Evolutionary conservation across 176 grass and related monocot genomes (phyloP).

Genomic region (Musa beccarii): DNA sequence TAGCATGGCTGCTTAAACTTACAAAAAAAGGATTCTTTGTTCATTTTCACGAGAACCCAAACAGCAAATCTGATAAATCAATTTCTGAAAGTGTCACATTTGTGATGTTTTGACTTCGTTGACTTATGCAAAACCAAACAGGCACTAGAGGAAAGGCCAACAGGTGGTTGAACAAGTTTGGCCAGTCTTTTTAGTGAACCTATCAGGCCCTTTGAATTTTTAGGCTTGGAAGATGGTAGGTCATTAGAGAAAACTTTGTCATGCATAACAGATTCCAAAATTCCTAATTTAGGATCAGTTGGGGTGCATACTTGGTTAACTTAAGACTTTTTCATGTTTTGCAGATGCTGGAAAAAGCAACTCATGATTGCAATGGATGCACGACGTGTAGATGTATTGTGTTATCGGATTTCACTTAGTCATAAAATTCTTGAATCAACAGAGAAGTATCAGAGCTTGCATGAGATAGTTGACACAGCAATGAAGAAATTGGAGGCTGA

Average conservation of each 20-base stretch:
- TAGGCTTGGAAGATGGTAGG: not conserved
- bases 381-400: constrained; percentile 80
- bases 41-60: too few species aligned
- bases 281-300: not conserved
- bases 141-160: not conserved
- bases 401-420: constrained; percentile 71
- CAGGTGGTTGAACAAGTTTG: not conserved
- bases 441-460: constrained; percentile 59
- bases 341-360: constrained; percentile 96
- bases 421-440: constrained; percentile 61
- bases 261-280: too few species aligned
- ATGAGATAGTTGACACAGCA: constrained; percentile 44
- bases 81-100: too few species aligned
- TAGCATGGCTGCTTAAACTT: too few species aligned
- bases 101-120: too few species aligned
- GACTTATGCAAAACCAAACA: too few species aligned
- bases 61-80: too few species aligned
- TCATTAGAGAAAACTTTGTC: too few species aligned
- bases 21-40: too few species aligned
- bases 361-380: constrained; percentile 80
- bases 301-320: not conserved
- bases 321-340: constrained; percentile 25
- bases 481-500: constrained; percentile 19
- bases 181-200: not conserved
- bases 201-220: not conserved